Conservation (phyloP, 2,329 filamentous ascomycete species). For the Fusarium aywerte region DNA sequence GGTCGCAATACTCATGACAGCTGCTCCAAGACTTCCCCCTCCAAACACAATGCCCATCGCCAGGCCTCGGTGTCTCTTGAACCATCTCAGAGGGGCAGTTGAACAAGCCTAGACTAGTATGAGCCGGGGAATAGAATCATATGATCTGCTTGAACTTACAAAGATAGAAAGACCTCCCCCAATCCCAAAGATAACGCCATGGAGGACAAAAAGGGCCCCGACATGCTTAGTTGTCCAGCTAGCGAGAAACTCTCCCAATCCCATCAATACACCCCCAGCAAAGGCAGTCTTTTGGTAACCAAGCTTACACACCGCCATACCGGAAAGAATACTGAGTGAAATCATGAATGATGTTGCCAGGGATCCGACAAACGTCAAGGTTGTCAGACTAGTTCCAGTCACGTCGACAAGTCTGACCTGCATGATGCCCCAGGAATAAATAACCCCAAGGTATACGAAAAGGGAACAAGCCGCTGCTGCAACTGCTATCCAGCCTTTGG, state of each 20-base stretch:
- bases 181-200: constrained; percentile 45
- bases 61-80: constrained; percentile 45
- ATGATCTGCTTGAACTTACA: not conserved
- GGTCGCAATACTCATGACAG: constrained; percentile 45
- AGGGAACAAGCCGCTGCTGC: constrained; percentile 38
- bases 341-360: constrained; percentile 46
- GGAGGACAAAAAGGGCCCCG: constrained; percentile 42
- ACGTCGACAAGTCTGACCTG: constrained; percentile 46
- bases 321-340: constrained; percentile 38
- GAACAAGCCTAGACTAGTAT: constrained; percentile 24
- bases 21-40: constrained; percentile 46
- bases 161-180: constrained; percentile 43
- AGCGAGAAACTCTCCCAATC: constrained; percentile 46
- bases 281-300: constrained; percentile 43
- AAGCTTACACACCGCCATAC: constrained; percentile 33
- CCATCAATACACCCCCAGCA: constrained; percentile 43
- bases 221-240: constrained; percentile 44
- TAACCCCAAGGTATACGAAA: constrained; percentile 47
- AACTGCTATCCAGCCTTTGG: constrained; percentile 34
- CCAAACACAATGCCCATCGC: constrained; percentile 48
- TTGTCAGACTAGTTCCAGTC: constrained; percentile 40
- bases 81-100: constrained; percentile 42
- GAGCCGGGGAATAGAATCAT: accelerated
- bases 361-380: constrained; percentile 47
- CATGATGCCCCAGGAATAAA: constrained; percentile 50